phyloP scores from a whole-genome alignment of 2,329 filamentous ascomycete species.

The Paracorniculantispora psalliotae region DNA sequence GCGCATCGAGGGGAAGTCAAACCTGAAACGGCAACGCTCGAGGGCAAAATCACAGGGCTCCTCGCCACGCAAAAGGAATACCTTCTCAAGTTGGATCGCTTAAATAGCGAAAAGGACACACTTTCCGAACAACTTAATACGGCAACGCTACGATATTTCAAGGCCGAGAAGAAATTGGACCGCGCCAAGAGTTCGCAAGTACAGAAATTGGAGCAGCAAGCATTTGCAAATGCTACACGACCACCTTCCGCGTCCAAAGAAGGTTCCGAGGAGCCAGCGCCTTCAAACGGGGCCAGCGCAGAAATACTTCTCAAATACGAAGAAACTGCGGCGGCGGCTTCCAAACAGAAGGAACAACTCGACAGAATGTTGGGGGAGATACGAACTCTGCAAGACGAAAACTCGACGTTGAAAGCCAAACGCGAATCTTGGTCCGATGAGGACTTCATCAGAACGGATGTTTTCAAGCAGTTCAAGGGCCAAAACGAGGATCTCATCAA shows the following conservation, averaged over 20 bases:
- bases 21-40: slow-evolving; percentile 67
- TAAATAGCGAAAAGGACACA: slow-evolving; percentile 74
- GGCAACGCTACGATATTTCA: slow-evolving; percentile 86
- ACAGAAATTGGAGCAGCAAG: slow-evolving; percentile 86
- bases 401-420: slow-evolving; percentile 65
- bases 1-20: slow-evolving; percentile 49
- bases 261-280: slow-evolving; percentile 44
- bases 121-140: slow-evolving; percentile 82
- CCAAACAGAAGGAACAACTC: slow-evolving; percentile 85
- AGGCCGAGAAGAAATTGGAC: slow-evolving; percentile 92
- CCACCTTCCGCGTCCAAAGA: slow-evolving; percentile 28
- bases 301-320: slow-evolving; percentile 72
- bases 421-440: slow-evolving; percentile 78
- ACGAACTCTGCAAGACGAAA: slow-evolving; percentile 67
- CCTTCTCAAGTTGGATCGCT: slow-evolving; percentile 67
- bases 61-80: slow-evolving; percentile 80
- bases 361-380: slow-evolving; percentile 75
- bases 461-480: slow-evolving; percentile 86
- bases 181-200: slow-evolving; percentile 83
- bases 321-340: slow-evolving; percentile 69
- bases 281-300: slow-evolving; percentile 51
- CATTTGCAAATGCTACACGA: slow-evolving; percentile 64
- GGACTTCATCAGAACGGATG: slow-evolving; percentile 85
- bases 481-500: slow-evolving; percentile 92
- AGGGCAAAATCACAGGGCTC: slow-evolving; percentile 68